phyloP scores from a whole-genome alignment of 768 basidiomycete species.

The Multifurca ochricompacta region DNA sequence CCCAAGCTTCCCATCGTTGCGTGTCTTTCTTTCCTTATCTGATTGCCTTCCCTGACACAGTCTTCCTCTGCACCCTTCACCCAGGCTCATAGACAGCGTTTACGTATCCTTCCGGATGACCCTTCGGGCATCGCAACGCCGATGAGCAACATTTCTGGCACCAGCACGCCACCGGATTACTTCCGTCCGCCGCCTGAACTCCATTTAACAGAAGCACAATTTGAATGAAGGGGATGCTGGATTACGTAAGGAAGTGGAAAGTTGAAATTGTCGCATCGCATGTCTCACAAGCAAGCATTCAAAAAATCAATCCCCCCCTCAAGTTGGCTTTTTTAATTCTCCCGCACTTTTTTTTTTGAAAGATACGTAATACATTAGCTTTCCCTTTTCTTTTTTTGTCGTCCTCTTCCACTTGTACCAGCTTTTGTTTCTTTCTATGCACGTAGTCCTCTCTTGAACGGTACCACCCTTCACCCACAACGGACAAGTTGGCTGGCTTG shows the following conservation, averaged over 20 bases:
- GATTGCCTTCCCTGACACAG: neutral
- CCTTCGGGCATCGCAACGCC: slow-evolving; percentile 63
- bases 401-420: too few relatives aligned
- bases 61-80: neutral
- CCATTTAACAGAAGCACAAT: slow-evolving; percentile 41
- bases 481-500: too few relatives aligned
- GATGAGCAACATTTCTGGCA: slow-evolving; percentile 48
- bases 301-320: too few relatives aligned
- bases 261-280: too few relatives aligned
- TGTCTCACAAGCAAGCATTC: neutral
- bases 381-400: neutral
- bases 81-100: slow-evolving; percentile 75
- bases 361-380: neutral
- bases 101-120: slow-evolving; percentile 65
- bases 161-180: slow-evolving; percentile 29
- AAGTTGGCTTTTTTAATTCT: neutral
- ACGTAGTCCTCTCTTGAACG: too few relatives aligned
- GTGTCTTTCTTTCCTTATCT: too few relatives aligned
- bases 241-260: neutral
- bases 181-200: slow-evolving; percentile 27
- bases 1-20: slow-evolving; percentile 97
- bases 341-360: too few relatives aligned
- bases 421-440: too few relatives aligned
- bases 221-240: slow-evolving; percentile 25
- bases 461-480: too few relatives aligned